Evolutionary conservation across 192 early-diverging fungal species (phyloP), one percentile per base, ranked within the genome.

Genomic region (Helicostylum pulchrum): DNA sequence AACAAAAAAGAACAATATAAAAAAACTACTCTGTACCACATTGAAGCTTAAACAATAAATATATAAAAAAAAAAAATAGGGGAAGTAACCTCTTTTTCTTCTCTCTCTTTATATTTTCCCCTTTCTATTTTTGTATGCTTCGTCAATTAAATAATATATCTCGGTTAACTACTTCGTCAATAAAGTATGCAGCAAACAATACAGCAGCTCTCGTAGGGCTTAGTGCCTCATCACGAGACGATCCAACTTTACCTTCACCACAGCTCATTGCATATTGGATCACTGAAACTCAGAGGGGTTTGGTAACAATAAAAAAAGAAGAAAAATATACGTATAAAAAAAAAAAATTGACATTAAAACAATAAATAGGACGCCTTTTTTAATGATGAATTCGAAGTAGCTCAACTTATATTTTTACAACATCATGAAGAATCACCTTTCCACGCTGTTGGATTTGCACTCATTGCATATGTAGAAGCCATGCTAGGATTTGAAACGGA

Each of bases 381-480:
- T 39, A 64, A 75, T 45, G 74, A 75, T 50, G 54, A 75, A 15
- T 70, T 75, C 49, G 68, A 70, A 32, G 47, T 58, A 20, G 68
- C 74, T 9, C 53, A 70, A 31, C n/a, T 36, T 17, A 62, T 70
- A 30, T 75, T 75, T 56, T 17, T 43, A 17, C 68, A 65, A 32
- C 54, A 67, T n/a, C 61, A 61, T 48, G 34, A 45, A 36, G 67
- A 65, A 17, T 75, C 74, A 7, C 68, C 74, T 3, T 75, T 75
- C 30, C 74, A 75, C 46, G 74, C 74, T 15, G 47, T 75, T 20
- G 74, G 74, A 2, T 70, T 51, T 67, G 74, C 74, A 31, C 53
- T 75, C 20, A 66, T 75, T 46, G 74, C 67, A 3, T 75, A 75
- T 59, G 65, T 70, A 0, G 74, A 75, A 44, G 74, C 74, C n/a